Evolutionary conservation across 805 yeast genomes (phyloP).

Genomic region (Starmerella roubikii): DNA sequence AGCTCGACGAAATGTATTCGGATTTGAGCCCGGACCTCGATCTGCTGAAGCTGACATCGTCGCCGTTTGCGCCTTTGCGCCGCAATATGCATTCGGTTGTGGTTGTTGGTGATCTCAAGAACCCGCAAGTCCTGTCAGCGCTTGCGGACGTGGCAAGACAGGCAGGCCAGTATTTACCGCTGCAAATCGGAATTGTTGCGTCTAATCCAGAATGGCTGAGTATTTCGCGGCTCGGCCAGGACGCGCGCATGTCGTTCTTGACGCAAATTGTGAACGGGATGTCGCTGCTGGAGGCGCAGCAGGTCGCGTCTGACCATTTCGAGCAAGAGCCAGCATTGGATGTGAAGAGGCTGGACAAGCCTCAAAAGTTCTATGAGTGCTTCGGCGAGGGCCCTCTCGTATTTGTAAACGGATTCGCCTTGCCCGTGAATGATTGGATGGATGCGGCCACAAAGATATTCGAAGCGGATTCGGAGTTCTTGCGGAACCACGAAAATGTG

Average conservation of each 20-base stretch:
- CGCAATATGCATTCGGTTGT: constrained; percentile 68
- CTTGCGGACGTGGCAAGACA: constrained; percentile 26
- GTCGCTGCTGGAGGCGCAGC: constrained; percentile 6
- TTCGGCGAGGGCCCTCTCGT: constrained; percentile 38
- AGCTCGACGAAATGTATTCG: constrained; percentile 38
- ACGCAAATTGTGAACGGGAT: constrained; percentile 9
- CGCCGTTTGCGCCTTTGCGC: constrained; percentile 52
- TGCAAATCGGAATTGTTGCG: constrained; percentile 77
- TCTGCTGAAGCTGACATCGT: constrained; percentile 29
- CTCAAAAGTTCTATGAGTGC: constrained; percentile 23
- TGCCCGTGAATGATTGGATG: constrained; percentile 19
- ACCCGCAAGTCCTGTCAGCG: constrained; percentile 38
- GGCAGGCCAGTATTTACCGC: constrained; percentile 44
- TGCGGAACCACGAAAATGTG: constrained; percentile 19
- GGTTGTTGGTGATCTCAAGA: constrained; percentile 49
- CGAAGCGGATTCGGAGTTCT: constrained; percentile 38
- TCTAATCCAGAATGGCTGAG: constrained; percentile 23
- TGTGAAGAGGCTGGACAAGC: constrained; percentile 3
- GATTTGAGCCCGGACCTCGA: constrained; percentile 34
- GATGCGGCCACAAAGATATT: constrained; percentile 17
- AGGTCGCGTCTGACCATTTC: constrained; percentile 12
- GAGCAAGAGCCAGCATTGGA: no score
- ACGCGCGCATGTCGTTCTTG: constrained; percentile 17
- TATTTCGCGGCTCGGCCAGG: constrained; percentile 15
- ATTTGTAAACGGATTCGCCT: constrained; percentile 48